Conservation (phyloP, 2,329 filamentous ascomycete genomes). For the Didymella lethalis region DNA sequence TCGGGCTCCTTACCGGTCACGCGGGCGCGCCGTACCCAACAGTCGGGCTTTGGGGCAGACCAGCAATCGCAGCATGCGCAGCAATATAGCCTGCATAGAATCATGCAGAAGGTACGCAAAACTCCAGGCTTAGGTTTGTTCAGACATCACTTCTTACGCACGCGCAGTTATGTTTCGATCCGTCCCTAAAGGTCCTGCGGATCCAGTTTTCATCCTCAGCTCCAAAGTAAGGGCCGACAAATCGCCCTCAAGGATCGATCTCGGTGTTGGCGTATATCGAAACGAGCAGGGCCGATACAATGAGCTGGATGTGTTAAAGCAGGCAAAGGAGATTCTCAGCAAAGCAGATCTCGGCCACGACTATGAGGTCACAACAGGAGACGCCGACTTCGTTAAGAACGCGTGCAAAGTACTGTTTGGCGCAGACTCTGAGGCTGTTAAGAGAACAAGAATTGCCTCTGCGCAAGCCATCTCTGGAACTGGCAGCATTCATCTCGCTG, state of each 20-base stretch:
- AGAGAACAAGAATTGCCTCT: neutral
- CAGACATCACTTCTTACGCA: neutral
- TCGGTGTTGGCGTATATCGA: neutral
- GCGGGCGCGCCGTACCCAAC: neutral
- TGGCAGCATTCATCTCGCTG: slow-evolving; percentile 50
- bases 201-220: neutral
- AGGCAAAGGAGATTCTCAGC: neutral
- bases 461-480: slow-evolving; percentile 53
- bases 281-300: neutral
- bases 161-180: neutral
- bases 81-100: neutral
- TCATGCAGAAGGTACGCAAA: neutral
- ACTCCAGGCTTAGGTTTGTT: neutral
- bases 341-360: neutral
- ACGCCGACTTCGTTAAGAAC: neutral
- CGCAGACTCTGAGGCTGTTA: neutral
- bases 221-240: neutral
- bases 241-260: neutral
- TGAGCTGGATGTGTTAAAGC: neutral
- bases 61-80: neutral
- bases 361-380: neutral
- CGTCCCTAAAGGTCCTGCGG: neutral
- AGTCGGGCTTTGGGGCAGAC: neutral
- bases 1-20: neutral
- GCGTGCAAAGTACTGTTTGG: neutral